Base-by-base conservation (phyloP, 805 yeast genomes). In the Yarrowia sp. region DNA sequence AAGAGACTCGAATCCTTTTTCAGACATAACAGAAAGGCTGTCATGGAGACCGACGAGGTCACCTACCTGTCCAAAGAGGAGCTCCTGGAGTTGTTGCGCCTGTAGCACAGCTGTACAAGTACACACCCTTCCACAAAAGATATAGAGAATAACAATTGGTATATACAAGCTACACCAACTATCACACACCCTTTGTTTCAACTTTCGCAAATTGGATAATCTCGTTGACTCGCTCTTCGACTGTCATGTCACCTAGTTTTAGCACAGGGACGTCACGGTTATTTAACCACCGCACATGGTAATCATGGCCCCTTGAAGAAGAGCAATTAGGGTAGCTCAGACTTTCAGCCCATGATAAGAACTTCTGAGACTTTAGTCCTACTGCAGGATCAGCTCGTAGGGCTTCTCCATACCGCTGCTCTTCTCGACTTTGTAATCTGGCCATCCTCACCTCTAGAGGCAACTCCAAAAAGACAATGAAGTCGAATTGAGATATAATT, bases 51-150 rank as follows among this genome's bases (percentile, higher is more conserved):
- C 12, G 61, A 38, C 14, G 33, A 26, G 33, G 33, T 54, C 7
- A 24, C 61, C 4, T 36, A 26, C 26, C 11, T 54, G 33, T 36
- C 61, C 14, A 36, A 54, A 19, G 61, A 36, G 35, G 61, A 54
- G 36, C 35, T 54, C 2, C 12, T 54, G 24, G 61, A 54, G 17
- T 19, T 54, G 35, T 8, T 54, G 26, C 70, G 70, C n/a, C 65
- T 68, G 14, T 68, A 64, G n/a, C 12, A 41, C 46, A 21, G 1
- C 1, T 14, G 14, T 11, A 12, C 26, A 7, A 5, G 4, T 28
- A 43, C n/a, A 9, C 46, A 22, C 9, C 5, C 36, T 14, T 7
- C 16, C 40, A 41, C 16, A n/a, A 43, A 24, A 43, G n/a, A 43
- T 43, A 43, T 43, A 41, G 46, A 41, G 14, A 40, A 40, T 12